A percentile compares a stretch with the other conserved stretches of the same genome.
Evolutionary conservation across 2,329 filamentous ascomycete genomes (phyloP).

Genomic region (Botrytis fabae): DNA sequence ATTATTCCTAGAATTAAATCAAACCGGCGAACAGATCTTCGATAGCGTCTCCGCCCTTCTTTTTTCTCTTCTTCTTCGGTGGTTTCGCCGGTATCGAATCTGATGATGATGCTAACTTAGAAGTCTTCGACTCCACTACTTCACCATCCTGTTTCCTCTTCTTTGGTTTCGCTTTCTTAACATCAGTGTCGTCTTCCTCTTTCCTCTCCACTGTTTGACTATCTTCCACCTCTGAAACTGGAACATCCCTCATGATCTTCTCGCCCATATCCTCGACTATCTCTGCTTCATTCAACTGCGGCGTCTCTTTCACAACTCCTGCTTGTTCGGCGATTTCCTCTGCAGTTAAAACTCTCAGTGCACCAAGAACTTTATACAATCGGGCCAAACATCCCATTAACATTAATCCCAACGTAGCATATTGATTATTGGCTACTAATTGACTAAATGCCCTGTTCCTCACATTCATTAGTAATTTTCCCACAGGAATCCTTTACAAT

Average conservation of each 20-base stretch:
- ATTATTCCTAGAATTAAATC: constrained; percentile 38
- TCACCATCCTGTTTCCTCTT: constrained; percentile 26
- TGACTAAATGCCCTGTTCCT: constrained; percentile 61
- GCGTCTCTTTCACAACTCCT: neutral
- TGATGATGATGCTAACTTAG: constrained; percentile 11
- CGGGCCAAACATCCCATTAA: constrained; percentile 65
- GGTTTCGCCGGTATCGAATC: constrained; percentile 41
- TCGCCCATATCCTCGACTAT: constrained; percentile 36
- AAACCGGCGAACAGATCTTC: constrained; percentile 70
- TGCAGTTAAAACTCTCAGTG: constrained; percentile 32
- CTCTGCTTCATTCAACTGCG: constrained; percentile 13
- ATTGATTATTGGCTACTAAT: constrained; percentile 70
- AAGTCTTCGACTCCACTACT: constrained; percentile 8
- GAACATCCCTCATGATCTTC: constrained; percentile 38
- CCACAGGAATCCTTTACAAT: neutral
- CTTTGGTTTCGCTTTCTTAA: constrained; percentile 34
- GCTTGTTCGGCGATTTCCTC: constrained; percentile 25
- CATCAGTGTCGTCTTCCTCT: constrained; percentile 8
- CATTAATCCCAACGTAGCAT: constrained; percentile 68
- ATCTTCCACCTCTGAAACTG: constrained; percentile 22
- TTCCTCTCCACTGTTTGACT: neutral
- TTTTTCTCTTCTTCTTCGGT: constrained; percentile 59
- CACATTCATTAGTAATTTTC: constrained; percentile 41
- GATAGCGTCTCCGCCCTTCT: constrained; percentile 64
- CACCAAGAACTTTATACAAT: constrained; percentile 49